Evolutionary conservation across 345 rosid genomes (phyloP).

Genomic region (Firmiana major): DNA sequence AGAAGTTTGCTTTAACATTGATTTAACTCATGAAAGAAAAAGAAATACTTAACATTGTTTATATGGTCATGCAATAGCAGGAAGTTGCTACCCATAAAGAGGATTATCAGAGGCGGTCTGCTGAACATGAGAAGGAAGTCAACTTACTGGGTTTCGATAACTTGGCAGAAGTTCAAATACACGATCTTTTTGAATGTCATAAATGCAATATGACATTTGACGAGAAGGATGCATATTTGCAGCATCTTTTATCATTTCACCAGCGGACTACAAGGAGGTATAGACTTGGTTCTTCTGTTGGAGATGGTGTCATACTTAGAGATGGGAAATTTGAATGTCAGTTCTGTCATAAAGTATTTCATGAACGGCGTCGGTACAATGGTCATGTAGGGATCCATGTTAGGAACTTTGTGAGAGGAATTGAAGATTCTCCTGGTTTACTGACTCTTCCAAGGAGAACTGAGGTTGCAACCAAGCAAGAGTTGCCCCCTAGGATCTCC

Average conservation of each 20-base stretch:
- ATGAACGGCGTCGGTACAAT: constrained; percentile 67
- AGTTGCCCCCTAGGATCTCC: constrained; percentile 44
- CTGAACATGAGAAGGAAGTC: constrained; percentile 31
- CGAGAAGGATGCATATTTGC: constrained; percentile 61
- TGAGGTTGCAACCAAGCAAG: constrained; percentile 36
- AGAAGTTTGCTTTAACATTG: constrained; percentile 2
- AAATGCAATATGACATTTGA: constrained; percentile 65
- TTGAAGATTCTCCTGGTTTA: constrained; percentile 50
- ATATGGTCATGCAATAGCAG: constrained; percentile 30
- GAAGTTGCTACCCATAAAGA: constrained; percentile 26
- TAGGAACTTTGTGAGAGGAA: constrained; percentile 58
- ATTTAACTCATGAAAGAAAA: not conserved
- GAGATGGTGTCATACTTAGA: constrained; percentile 68
- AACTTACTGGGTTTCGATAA: constrained; percentile 40
- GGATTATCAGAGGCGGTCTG: constrained; percentile 28
- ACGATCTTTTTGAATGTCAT: constrained; percentile 60
- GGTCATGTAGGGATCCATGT: constrained; percentile 77
- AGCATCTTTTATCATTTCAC: constrained; percentile 67
- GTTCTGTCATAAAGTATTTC: constrained; percentile 70
- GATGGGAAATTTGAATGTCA: constrained; percentile 81
- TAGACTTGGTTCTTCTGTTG: constrained; percentile 69
- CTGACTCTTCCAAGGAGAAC: constrained; percentile 28
- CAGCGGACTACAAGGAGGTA: constrained; percentile 61
- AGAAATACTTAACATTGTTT: constrained; percentile 7
- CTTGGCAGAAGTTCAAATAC: constrained; percentile 52